Evolutionary conservation across 768 basidiomycete species (phyloP).

Genomic region (Lenzites betulinus): DNA sequence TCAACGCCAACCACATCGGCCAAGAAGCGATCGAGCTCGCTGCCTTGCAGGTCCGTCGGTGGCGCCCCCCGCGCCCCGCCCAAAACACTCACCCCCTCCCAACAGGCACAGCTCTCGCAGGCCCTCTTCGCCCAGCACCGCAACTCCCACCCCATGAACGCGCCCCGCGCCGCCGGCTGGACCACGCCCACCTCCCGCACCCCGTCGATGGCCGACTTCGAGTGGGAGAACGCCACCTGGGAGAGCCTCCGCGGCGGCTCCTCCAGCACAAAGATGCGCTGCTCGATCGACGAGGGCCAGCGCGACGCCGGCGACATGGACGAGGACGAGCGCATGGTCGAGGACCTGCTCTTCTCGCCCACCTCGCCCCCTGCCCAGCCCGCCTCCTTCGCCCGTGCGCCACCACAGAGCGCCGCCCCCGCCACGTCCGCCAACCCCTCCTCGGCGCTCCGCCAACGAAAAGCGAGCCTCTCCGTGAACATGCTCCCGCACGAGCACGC

Average conservation of each 20-base stretch:
- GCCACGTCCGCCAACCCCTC: slow-evolving; percentile 25
- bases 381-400: slow-evolving; percentile 23
- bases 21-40: slow-evolving; percentile 55
- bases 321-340: slow-evolving; percentile 47
- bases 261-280: slow-evolving; percentile 19
- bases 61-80: background rate
- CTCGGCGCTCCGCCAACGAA: slow-evolving; percentile 18
- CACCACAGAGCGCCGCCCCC: slow-evolving; percentile 10
- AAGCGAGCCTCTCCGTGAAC: slow-evolving; percentile 21
- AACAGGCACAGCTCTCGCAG: slow-evolving; percentile 49
- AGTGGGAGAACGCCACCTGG: slow-evolving; percentile 25
- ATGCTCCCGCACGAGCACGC: slow-evolving; percentile 18
- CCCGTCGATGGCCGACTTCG: slow-evolving; percentile 31
- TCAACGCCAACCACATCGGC: slow-evolving; percentile 50
- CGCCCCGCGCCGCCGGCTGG: slow-evolving; percentile 28
- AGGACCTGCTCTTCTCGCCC: slow-evolving; percentile 45
- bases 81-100: background rate
- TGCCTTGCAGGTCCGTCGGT: slow-evolving; percentile 44
- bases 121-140: slow-evolving; percentile 42
- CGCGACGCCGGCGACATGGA: slow-evolving; percentile 43
- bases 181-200: slow-evolving; percentile 31
- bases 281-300: slow-evolving; percentile 32
- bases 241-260: slow-evolving; percentile 5
- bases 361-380: slow-evolving; percentile 13
- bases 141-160: slow-evolving; percentile 23